Conservation (phyloP, 2,329 filamentous ascomycete genomes). For the Fusarium agapanthi region DNA sequence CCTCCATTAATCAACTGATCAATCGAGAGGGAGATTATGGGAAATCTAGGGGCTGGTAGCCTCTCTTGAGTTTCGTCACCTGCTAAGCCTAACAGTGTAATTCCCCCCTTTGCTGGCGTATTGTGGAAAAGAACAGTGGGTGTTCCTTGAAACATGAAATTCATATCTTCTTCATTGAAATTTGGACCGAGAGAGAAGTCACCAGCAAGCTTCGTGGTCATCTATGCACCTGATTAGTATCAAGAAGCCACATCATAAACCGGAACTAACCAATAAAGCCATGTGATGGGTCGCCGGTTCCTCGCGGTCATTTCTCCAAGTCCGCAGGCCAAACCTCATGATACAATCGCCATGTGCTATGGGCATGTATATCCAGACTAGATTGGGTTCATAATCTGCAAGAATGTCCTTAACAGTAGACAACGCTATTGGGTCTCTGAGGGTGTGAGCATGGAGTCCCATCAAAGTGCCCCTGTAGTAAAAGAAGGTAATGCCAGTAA, state of each 20-base stretch:
- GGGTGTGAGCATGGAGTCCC: not conserved
- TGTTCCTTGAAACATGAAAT: not conserved
- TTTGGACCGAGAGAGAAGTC: not conserved
- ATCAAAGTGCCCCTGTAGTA: not conserved
- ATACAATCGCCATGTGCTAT: not conserved
- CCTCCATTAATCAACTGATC: not conserved
- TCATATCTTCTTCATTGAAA: not conserved
- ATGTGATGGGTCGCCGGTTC: not conserved
- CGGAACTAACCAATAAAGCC: not conserved
- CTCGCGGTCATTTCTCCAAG: not conserved
- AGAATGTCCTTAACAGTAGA: not conserved
- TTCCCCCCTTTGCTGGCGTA: not conserved
- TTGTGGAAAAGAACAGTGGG: not conserved
- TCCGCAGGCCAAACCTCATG: not conserved
- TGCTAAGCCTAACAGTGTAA: not conserved
- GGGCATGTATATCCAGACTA: not conserved
- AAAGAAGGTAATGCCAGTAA: not conserved
- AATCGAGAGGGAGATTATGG: not conserved
- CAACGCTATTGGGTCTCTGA: not conserved
- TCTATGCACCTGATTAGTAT: not conserved
- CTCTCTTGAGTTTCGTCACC: not conserved
- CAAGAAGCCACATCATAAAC: not conserved
- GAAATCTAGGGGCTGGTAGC: not conserved
- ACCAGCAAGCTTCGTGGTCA: not conserved
- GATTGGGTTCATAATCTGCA: not conserved